Evolutionary conservation across 2,329 filamentous ascomycete species (phyloP).

Genomic region (Calycina herbarum): DNA sequence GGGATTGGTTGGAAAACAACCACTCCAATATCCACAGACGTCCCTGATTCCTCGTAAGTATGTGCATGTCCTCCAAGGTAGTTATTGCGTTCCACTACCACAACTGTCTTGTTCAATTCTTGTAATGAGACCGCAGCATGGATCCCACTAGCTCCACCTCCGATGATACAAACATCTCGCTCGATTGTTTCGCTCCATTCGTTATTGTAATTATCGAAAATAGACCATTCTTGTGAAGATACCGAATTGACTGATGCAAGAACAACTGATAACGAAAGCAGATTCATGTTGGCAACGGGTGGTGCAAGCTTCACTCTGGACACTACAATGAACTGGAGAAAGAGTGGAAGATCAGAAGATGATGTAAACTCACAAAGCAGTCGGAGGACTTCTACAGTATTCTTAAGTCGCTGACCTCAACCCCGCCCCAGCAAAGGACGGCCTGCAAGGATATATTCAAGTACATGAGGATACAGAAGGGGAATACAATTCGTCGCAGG

Average conservation of each 20-base stretch:
- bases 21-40: constrained; percentile 1
- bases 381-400: no score
- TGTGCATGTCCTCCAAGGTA: constrained; percentile 6
- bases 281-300: not conserved
- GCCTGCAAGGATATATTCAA: no score
- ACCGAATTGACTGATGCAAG: not conserved
- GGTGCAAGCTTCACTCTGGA: not conserved
- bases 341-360: no score
- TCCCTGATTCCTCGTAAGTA: not conserved
- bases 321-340: no score
- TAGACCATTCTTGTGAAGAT: not conserved
- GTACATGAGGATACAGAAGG: no score
- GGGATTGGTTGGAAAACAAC: not conserved
- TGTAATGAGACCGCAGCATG: not conserved
- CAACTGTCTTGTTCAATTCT: constrained; percentile 5
- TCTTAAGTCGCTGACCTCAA: no score
- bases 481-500: no score
- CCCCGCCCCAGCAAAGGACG: no score
- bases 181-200: not conserved
- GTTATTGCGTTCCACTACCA: constrained; percentile 9
- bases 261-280: not conserved
- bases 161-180: not conserved
- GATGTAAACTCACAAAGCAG: no score
- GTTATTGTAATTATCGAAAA: not conserved
- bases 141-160: not conserved